phyloP scores from a whole-genome alignment of 495 filamentous ascomycete species.

The Hypoxylon subgilvum region DNA sequence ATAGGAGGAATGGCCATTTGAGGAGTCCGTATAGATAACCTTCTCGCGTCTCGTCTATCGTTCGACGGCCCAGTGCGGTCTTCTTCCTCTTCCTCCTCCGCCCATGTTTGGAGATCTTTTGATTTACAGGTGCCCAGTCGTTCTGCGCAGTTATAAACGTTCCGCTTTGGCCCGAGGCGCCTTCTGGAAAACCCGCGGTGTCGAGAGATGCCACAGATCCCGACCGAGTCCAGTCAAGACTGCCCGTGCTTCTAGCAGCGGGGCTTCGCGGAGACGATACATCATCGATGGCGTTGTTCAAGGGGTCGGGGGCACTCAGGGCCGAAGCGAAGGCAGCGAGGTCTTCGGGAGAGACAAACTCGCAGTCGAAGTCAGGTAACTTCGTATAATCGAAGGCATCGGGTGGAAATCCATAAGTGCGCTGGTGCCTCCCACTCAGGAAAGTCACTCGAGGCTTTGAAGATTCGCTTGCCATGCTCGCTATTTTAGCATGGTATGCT shows the following conservation, averaged over 20 bases:
- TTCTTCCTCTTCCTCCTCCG: conserved; percentile 41
- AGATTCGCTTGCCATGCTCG: conserved; percentile 43
- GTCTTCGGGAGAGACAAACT: conserved; percentile 67
- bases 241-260: conserved; percentile 33
- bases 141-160: conserved; percentile 75
- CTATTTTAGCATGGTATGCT: conserved; percentile 15
- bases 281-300: conserved; percentile 49
- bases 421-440: conserved; percentile 33
- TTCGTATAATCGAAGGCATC: conserved; percentile 53
- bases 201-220: conserved; percentile 31
- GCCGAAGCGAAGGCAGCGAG: conserved; percentile 65
- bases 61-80: conserved; percentile 53
- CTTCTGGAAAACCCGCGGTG: conserved; percentile 16
- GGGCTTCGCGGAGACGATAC: conserved; percentile 38
- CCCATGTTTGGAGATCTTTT: conserved; percentile 59
- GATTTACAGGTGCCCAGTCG: conserved; percentile 82
- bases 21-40: conserved; percentile 85
- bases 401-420: conserved; percentile 54
- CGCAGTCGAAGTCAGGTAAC: conserved; percentile 68
- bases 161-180: conserved; percentile 26
- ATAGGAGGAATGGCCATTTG: conserved; percentile 87
- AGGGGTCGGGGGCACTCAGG: conserved; percentile 59
- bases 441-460: conserved; percentile 31
- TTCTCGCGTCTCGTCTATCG: conserved; percentile 90
- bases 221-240: conserved; percentile 30